Evolutionary conservation across 2,329 filamentous ascomycete genomes (phyloP), one percentile per base, ranked within the genome.

Genomic region (Penicillium sclerotiorum): DNA sequence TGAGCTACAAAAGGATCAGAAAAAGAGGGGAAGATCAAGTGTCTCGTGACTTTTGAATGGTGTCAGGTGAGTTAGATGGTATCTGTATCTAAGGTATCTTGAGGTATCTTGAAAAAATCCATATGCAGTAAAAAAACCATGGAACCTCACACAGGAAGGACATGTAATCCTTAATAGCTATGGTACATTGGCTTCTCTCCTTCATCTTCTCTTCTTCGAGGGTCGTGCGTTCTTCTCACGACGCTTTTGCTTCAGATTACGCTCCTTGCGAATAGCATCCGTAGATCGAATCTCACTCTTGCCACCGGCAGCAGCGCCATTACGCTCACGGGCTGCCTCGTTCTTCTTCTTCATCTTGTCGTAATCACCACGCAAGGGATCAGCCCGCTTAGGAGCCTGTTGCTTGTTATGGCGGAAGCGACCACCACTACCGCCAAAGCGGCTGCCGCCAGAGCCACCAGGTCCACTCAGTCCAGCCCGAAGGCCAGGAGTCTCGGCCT

Each of bases 301-400:
- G 47, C 88, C 88, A 60, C 78, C 81, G 25, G 86, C 85, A 59
- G 64, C 65, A 3, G 61, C 63, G 35, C 60, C 62, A 46, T 66
- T 60, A 17, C 69, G 91, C 78, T 96, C 89, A 73, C 88, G 88
- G 38, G 93, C 92, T 67, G 91, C 91, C 13, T 85, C 84, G 15
- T 94, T 87, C 66, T 90, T 86, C 85, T 92, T 92, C 85, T 94
- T 96, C 76, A 89, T 86, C 68, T 86, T 85, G 58, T 95, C 80
- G 73, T 89, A 99, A 73, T 99, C 93, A 70, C 93, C 91, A 53
- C 94, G 82, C 72, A 83, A 93, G 75, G 89, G 93, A 77, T 99
- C 94, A 7, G 94, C 91, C 62, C 90, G 85, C 80, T 96, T 97
- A 56, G 95, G 94, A 49, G 91, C 91, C 74, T 83, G 86, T 68